Conservation (phyloP, 192 early-diverging fungal species). For the Martensiomyces pterosporus region DNA sequence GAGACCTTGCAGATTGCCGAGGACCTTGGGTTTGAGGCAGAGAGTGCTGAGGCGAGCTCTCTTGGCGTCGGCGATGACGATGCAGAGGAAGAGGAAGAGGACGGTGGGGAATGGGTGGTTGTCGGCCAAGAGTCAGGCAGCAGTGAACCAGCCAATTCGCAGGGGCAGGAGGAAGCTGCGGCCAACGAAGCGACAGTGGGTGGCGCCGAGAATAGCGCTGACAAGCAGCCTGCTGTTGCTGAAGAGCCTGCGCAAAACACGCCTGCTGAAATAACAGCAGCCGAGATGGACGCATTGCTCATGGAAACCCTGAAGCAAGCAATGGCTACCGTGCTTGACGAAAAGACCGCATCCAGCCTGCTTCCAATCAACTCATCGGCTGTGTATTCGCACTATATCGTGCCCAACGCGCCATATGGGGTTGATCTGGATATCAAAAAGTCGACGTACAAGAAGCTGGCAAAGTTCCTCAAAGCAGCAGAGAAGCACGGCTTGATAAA, state of each 20-base stretch:
- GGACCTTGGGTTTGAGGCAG: slow-evolving; percentile 17
- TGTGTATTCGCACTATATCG: slow-evolving; percentile 73
- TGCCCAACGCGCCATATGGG: slow-evolving; percentile 60
- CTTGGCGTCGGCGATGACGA: slow-evolving; percentile 8
- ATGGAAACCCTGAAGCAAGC: slow-evolving; percentile 65
- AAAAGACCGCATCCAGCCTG: slow-evolving; percentile 49
- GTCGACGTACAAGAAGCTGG: slow-evolving; percentile 80
- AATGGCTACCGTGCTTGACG: slow-evolving; percentile 62
- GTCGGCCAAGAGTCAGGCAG: no score
- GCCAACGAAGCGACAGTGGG: not conserved
- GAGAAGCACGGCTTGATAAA: slow-evolving; percentile 82
- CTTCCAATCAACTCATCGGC: slow-evolving; percentile 73
- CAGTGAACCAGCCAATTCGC: no score
- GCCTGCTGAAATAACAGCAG: slow-evolving; percentile 8
- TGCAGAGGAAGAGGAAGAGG: not conserved
- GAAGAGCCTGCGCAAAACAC: slow-evolving; percentile 2
- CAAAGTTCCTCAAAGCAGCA: slow-evolving; percentile 83
- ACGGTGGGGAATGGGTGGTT: slow-evolving; percentile 5
- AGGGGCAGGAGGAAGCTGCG: not conserved
- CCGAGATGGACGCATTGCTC: slow-evolving; percentile 75
- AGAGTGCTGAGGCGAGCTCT: not conserved
- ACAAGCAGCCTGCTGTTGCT: not conserved
- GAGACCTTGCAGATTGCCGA: slow-evolving; percentile 23
- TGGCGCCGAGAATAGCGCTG: not conserved
- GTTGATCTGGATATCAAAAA: slow-evolving; percentile 74